Conservation (phyloP, 2,329 filamentous ascomycete genomes). For the Coccinonectria pachysandricola region DNA sequence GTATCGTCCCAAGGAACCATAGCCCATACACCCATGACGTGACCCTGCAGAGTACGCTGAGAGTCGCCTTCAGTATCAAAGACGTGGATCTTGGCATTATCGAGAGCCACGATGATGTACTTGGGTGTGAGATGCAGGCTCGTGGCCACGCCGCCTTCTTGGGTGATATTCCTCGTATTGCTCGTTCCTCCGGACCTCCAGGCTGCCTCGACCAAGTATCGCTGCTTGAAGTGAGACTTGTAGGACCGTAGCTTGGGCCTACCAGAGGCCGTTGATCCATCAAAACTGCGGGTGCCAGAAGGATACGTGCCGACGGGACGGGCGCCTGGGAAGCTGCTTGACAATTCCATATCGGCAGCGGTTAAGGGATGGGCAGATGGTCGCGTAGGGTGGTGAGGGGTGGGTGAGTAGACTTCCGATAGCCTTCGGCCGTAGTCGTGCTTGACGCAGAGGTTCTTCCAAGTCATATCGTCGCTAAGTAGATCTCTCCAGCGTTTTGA, state of each 20-base stretch:
- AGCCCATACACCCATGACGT: conserved; percentile 99
- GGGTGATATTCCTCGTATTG: conserved; percentile 79
- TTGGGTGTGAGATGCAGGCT: conserved; percentile 88
- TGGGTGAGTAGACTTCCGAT: conserved; percentile 37
- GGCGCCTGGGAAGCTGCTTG: conserved; percentile 33
- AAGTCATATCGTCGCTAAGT: conserved; percentile 91
- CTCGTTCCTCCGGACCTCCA: conserved; percentile 89
- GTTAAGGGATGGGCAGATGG: conserved; percentile 21
- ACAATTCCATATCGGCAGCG: conserved; percentile 27
- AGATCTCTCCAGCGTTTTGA: conserved; percentile 89
- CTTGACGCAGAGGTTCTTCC: conserved; percentile 95
- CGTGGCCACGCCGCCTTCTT: conserved; percentile 93
- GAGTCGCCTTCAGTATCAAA: conserved; percentile 87
- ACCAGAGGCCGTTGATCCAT: conserved; percentile 28
- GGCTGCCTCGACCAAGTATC: conserved; percentile 92
- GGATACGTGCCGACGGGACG: conserved; percentile 26
- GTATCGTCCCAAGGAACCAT: conserved; percentile 98
- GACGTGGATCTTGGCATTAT: conserved; percentile 97
- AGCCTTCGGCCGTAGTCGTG: conserved; percentile 68
- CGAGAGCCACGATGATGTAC: conserved; percentile 93
- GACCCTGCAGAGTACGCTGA: conserved; percentile 81
- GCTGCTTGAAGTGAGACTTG: conserved; percentile 94
- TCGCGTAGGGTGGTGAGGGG: conserved; percentile 19
- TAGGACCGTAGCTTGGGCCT: conserved; percentile 66
- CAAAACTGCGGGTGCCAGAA: conserved; percentile 42